Evolutionary conservation across 2,329 filamentous ascomycete genomes (phyloP).

Genomic region (Alternaria rosae): DNA sequence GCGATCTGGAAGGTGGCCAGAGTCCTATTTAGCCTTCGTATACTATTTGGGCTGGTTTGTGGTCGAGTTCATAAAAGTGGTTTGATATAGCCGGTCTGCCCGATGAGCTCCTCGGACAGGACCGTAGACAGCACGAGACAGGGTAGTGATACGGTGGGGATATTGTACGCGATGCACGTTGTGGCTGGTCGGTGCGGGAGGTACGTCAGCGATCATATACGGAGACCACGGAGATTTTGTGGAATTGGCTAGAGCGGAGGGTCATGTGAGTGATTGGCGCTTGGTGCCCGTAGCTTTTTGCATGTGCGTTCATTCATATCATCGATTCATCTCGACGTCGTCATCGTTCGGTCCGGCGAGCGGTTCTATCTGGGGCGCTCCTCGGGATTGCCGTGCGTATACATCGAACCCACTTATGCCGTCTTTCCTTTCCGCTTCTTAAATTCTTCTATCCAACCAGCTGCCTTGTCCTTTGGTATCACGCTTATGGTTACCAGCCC

Average conservation of each 20-base stretch:
- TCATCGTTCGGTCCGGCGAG: background rate
- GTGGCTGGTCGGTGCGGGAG: background rate
- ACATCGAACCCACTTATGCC: background rate
- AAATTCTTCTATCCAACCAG: constrained; percentile 82
- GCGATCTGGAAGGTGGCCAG: background rate
- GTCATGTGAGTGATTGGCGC: background rate
- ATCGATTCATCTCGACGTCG: background rate
- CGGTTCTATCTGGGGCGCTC: background rate
- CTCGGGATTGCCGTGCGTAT: background rate
- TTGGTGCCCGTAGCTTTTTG: background rate
- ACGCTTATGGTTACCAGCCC: constrained; percentile 83
- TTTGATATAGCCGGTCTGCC: background rate
- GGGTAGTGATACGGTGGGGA: background rate
- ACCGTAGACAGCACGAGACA: background rate
- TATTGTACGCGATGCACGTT: background rate
- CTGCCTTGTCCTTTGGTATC: constrained; percentile 73
- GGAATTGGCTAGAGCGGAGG: background rate
- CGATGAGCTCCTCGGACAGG: background rate
- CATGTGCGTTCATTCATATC: background rate
- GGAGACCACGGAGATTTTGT: constrained; percentile 1
- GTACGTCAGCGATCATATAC: background rate
- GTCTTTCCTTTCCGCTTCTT: constrained; percentile 69
- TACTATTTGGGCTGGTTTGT: background rate
- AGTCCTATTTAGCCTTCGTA: background rate
- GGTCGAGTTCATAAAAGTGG: background rate